phyloP scores from a whole-genome alignment of 163 green algal genomes.

The Scenedesmus sp. region DNA sequence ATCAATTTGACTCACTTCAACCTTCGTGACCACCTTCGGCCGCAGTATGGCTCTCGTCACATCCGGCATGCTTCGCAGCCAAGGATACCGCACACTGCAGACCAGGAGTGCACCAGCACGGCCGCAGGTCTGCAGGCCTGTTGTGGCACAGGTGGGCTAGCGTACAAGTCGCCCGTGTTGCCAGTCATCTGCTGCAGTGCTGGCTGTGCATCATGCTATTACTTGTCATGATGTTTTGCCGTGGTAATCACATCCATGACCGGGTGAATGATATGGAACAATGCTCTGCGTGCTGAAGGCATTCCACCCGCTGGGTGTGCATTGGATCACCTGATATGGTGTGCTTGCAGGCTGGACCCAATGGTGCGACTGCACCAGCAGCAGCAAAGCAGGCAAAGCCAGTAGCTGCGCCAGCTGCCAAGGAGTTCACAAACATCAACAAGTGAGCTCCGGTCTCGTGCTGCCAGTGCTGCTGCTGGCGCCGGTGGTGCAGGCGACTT shows the following conservation, averaged over 20 bases:
- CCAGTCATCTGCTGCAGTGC: not conserved
- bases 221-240: not conserved
- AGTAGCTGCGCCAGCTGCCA: not conserved
- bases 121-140: not conserved
- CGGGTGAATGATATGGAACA: not conserved
- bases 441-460: not conserved
- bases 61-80: not conserved
- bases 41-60: constrained; percentile 7
- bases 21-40: not conserved
- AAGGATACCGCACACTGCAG: not conserved
- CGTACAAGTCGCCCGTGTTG: not conserved
- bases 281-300: not conserved
- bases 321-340: not conserved
- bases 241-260: not conserved
- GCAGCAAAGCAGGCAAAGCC: constrained; percentile 9
- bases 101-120: not conserved
- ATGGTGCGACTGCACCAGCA: constrained; percentile 29
- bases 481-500: too few species aligned
- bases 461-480: not conserved
- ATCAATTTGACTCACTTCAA: not conserved
- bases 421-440: constrained; percentile 54
- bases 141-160: constrained; percentile 10
- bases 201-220: not conserved
- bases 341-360: constrained; percentile 29
- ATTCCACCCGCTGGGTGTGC: not conserved